phyloP scores from a whole-genome alignment of 1,284 basidiomycete genomes.

The Garcileccinum viscosum region DNA sequence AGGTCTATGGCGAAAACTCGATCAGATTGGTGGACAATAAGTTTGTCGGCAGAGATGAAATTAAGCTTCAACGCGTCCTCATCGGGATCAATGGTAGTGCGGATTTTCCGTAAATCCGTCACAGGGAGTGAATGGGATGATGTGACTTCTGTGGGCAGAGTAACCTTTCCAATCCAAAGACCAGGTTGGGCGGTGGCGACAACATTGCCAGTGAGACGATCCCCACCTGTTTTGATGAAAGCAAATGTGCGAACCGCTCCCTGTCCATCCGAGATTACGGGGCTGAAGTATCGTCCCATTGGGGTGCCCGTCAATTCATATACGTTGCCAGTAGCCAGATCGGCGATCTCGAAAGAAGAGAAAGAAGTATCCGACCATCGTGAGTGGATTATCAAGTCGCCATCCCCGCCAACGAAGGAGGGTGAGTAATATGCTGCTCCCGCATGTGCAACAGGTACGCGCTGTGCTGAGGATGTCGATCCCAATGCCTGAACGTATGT shows the following conservation, averaged over 20 bases:
- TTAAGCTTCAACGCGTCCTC: slow-evolving; percentile 50
- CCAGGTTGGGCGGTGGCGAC: slow-evolving; percentile 68
- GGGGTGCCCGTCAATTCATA: slow-evolving; percentile 63
- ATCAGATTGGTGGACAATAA: slow-evolving; percentile 63
- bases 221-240: slow-evolving; percentile 67
- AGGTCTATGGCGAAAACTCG: slow-evolving; percentile 63
- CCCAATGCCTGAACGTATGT: slow-evolving; percentile 61
- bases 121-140: slow-evolving; percentile 40
- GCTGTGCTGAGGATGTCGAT: slow-evolving; percentile 28
- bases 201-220: slow-evolving; percentile 63
- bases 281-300: slow-evolving; percentile 67
- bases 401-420: slow-evolving; percentile 59
- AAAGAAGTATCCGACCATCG: slow-evolving; percentile 72
- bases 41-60: slow-evolving; percentile 54
- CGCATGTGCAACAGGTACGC: slow-evolving; percentile 55
- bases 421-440: slow-evolving; percentile 70
- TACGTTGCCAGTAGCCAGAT: slow-evolving; percentile 51
- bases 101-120: slow-evolving; percentile 48
- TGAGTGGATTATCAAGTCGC: slow-evolving; percentile 62
- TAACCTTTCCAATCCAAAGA: slow-evolving; percentile 66
- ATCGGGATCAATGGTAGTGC: slow-evolving; percentile 49
- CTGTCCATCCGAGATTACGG: slow-evolving; percentile 52
- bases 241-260: slow-evolving; percentile 57
- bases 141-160: slow-evolving; percentile 46
- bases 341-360: slow-evolving; percentile 68